A percentile compares a stretch with the other conserved stretches of the same genome.
Evolutionary conservation across 768 basidiomycete genomes (phyloP).

Genomic region (Scleroderma citrinum): DNA sequence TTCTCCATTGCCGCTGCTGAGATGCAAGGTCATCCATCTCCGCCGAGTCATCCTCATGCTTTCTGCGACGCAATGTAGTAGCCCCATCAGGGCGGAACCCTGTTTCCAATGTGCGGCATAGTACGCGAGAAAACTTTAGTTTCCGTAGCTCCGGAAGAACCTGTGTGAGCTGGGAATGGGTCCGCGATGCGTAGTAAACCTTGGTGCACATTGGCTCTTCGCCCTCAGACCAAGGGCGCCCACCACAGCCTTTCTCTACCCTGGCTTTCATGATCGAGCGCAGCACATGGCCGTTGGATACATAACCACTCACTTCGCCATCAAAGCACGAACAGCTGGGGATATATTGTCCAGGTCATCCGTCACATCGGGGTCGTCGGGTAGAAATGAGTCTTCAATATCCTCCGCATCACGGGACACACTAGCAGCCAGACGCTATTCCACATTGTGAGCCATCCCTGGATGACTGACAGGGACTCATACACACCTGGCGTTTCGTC

Average conservation of each 20-base stretch:
- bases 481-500: constrained; percentile 52
- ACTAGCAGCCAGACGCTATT: constrained; percentile 18
- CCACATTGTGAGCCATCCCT: constrained; percentile 3
- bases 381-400: constrained; percentile 70
- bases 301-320: constrained; percentile 57
- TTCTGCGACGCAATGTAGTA: constrained; percentile 3
- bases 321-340: constrained; percentile 70
- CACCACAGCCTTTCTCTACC: constrained; percentile 8
- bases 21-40: constrained; percentile 21
- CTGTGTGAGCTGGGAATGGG: constrained; percentile 93
- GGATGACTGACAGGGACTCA: background rate
- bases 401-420: constrained; percentile 26
- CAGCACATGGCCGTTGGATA: background rate
- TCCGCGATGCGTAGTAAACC: constrained; percentile 92
- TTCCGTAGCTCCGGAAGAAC: constrained; percentile 78
- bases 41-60: constrained; percentile 19
- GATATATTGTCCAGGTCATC: constrained; percentile 55
- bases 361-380: constrained; percentile 38
- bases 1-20: constrained; percentile 36
- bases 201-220: constrained; percentile 63
- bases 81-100: background rate
- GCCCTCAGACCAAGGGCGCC: constrained; percentile 16
- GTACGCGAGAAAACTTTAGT: constrained; percentile 46
- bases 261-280: constrained; percentile 8
- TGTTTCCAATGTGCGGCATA: constrained; percentile 9